These are phyloP conservation scores for Moringa oleifera DNA, from an alignment of 345 rosid species.

Conservation along the genomic window DNA sequence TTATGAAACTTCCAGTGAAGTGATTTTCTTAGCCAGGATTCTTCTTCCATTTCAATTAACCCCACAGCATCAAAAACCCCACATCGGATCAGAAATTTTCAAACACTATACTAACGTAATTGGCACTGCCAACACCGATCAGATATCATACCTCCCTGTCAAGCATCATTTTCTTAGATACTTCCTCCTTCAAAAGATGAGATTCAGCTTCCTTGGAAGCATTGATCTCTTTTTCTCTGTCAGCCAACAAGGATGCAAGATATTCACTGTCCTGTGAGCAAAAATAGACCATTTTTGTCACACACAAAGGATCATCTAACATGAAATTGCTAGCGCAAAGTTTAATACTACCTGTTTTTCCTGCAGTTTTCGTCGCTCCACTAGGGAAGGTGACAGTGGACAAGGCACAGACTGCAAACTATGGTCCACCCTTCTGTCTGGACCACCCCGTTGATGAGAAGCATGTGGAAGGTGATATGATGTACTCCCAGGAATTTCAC, in stretches of 20 bases:
- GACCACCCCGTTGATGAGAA: conserved; percentile 10
- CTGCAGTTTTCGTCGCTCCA: conserved; percentile 20
- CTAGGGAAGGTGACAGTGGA: conserved; percentile 23
- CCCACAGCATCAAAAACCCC: background rate
- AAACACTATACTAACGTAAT: no score
- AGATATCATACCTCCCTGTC: conserved; percentile 23
- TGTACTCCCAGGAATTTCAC: conserved; percentile 31
- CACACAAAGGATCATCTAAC: conserved; percentile 3
- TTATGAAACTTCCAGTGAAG: no score
- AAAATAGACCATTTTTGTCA: conserved; percentile 1
- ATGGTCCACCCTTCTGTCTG: conserved; percentile 11
- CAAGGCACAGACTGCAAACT: conserved; percentile 14
- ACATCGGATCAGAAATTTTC: background rate
- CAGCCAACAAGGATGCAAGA: conserved; percentile 35
- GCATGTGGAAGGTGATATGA: conserved; percentile 15
- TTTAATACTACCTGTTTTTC: conserved; percentile 38
- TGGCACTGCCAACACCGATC: background rate
- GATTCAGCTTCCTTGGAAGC: conserved; percentile 28
- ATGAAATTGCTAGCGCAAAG: conserved; percentile 5
- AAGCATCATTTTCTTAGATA: conserved; percentile 20
- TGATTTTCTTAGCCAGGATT: background rate
- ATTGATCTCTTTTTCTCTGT: conserved; percentile 33
- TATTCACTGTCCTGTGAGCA: conserved; percentile 39
- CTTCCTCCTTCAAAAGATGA: conserved; percentile 19
- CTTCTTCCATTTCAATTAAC: background rate